A percentile compares a stretch with the other conserved stretches of the same genome.
These are phyloP conservation scores for Spathaspora sp. DNA, from an alignment of 1,139 yeast genomes.

Conservation along the genomic window DNA sequence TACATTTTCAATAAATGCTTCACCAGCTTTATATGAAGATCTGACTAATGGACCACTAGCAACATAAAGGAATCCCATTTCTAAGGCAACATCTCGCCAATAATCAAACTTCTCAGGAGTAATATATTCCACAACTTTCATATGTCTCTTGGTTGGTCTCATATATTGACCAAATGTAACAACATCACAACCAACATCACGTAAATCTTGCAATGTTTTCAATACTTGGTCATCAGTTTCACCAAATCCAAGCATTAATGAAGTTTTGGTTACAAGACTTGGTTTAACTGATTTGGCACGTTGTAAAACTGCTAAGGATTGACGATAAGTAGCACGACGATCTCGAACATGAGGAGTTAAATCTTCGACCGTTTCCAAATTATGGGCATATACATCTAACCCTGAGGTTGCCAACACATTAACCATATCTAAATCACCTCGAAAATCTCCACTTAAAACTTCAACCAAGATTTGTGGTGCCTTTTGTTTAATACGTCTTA, in stretches of 20 bases:
- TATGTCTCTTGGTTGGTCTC: constrained; percentile 98
- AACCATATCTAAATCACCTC: constrained; percentile 85
- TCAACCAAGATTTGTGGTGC: constrained; percentile 93
- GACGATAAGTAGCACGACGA: constrained; percentile 93
- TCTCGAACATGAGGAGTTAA: constrained; percentile 95
- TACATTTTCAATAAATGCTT: constrained; percentile 93
- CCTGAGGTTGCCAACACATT: constrained; percentile 81
- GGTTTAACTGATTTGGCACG: constrained; percentile 82
- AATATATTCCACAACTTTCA: constrained; percentile 95
- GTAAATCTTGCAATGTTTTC: constrained; percentile 71
- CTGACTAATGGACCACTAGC: constrained; percentile 98
- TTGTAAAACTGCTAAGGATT: constrained; percentile 72
- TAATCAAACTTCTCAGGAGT: constrained; percentile 93
- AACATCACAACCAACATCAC: constrained; percentile 81
- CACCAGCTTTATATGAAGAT: constrained; percentile 97
- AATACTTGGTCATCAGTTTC: constrained; percentile 89
- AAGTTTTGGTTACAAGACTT: constrained; percentile 82
- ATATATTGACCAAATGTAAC: constrained; percentile 98
- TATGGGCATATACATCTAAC: constrained; percentile 95
- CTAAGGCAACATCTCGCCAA: constrained; percentile 88
- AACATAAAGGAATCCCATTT: constrained; percentile 91
- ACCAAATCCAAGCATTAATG: constrained; percentile 95
- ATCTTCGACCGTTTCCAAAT: constrained; percentile 93
- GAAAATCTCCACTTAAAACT: constrained; percentile 91
- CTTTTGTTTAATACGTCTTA: constrained; percentile 75